These are phyloP conservation scores for Torrubiellomyces zombiae DNA, from an alignment of 2,329 filamentous ascomycete genomes.

Conservation along the genomic window DNA sequence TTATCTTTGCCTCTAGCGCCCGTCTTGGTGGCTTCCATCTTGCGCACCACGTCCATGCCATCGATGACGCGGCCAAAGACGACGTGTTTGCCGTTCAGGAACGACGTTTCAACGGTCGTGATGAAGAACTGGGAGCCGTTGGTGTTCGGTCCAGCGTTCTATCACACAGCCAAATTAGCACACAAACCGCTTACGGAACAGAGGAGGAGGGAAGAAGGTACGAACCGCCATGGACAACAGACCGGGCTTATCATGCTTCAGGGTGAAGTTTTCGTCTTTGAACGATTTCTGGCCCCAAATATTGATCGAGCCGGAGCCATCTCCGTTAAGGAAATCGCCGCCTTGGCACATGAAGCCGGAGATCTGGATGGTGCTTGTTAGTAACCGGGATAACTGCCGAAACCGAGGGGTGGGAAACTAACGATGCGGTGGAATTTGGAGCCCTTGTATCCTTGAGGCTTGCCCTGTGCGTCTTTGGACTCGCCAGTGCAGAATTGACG, in stretches of 20 bases:
- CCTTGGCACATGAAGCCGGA: slow-evolving; percentile 96
- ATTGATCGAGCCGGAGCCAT: slow-evolving; percentile 73
- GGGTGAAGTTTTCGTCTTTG: slow-evolving; percentile 73
- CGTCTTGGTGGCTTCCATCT: slow-evolving; percentile 83
- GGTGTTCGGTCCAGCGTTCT: slow-evolving; percentile 83
- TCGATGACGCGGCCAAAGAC: slow-evolving; percentile 86
- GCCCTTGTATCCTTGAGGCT: slow-evolving; percentile 85
- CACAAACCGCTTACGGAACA: not conserved
- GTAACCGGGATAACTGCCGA: slow-evolving; percentile 1
- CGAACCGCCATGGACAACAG: slow-evolving; percentile 85
- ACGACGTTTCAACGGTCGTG: slow-evolving; percentile 73
- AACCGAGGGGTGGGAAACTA: slow-evolving; percentile 20
- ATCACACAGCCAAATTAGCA: slow-evolving; percentile 2
- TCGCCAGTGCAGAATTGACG: slow-evolving; percentile 94
- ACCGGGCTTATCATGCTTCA: slow-evolving; percentile 65
- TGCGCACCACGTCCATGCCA: slow-evolving; percentile 78
- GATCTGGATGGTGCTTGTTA: slow-evolving; percentile 39
- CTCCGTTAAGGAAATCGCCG: slow-evolving; percentile 85
- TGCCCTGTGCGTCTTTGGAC: slow-evolving; percentile 58
- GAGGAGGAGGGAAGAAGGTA: slow-evolving; percentile 9
- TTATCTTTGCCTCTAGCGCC: slow-evolving; percentile 57
- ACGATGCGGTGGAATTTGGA: slow-evolving; percentile 90
- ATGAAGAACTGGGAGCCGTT: slow-evolving; percentile 98
- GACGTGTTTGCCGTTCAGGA: slow-evolving; percentile 84
- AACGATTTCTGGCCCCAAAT: slow-evolving; percentile 82